Evolutionary conservation across 1,284 basidiomycete species (phyloP), one percentile per base, ranked within the genome.

Genomic region (Rhodotorula sp.): DNA sequence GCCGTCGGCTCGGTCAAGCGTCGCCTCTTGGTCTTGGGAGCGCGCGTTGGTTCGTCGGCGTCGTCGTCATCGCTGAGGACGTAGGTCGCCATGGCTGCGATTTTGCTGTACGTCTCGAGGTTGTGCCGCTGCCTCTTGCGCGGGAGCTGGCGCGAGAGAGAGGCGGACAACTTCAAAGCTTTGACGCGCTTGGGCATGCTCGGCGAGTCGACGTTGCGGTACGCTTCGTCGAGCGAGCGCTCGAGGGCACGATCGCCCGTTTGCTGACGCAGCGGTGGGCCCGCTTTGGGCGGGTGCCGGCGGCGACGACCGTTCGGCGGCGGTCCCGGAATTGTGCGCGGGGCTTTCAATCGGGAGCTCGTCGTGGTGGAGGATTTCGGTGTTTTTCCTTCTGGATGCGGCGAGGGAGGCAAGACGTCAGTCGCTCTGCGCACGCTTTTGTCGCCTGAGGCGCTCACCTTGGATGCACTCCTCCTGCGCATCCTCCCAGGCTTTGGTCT

Each of bases 81-180:
- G 26, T 28, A 15, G 19, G 31, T 21, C 47, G 21, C 23, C 50
- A 48, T 23, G 18, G 57, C 58, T 10, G 38, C 16, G 21, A 66
- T 45, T 34, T 57, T 34, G 47, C 62, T 43, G 54, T 62, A 57
- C 28, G 43, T 56, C 34, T 62, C 62, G 12, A 74, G 56, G 56
- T 74, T 74, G 48, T 49, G 19, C 47, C 62, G 67, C 63, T 71
- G 69, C n/a, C 67, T 60, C 43, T 67, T 69, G 54, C 72, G 59
- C 28, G 72, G 65, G 21, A 62, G 59, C 6, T 45, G 38, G 43
- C 52, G 54, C 28, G 66, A 38, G 26, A 5, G 19, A 49, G 43
- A 8, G 14, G 52, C 49, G 5, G n/a, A 16, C 19, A 57, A 18
- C 49, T 47, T 62, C 45, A 38, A n/a, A 57, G 26, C 38, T 21